phyloP scores from a whole-genome alignment of 306 rosid genomes.

The Vigna unguiculata region DNA sequence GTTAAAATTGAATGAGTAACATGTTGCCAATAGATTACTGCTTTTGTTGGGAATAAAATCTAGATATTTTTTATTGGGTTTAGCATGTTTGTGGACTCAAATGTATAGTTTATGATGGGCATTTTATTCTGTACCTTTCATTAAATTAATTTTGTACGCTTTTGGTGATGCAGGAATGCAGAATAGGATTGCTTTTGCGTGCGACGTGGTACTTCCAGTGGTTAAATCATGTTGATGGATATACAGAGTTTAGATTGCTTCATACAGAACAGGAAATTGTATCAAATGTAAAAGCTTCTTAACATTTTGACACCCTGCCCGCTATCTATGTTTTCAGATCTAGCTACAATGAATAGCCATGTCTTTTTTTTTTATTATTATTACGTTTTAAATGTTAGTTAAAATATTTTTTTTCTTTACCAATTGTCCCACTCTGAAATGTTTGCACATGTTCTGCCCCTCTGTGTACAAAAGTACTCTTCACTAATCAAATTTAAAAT shows the following conservation, averaged over 20 bases:
- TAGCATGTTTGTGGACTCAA: constrained; percentile 9
- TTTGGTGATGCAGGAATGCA: constrained; percentile 48
- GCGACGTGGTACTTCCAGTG: constrained; percentile 27
- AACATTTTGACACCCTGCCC: constrained; percentile 42
- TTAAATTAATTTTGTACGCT: constrained; percentile 8
- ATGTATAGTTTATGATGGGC: neutral
- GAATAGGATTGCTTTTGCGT: constrained; percentile 18
- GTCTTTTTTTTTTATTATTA: neutral
- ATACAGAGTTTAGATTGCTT: constrained; percentile 35
- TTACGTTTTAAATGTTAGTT: neutral
- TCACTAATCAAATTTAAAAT: too few species aligned
- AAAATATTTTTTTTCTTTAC: neutral
- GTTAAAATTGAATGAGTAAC: constrained; percentile 17
- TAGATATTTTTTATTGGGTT: neutral
- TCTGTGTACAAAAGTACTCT: neutral
- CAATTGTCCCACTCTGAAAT: neutral
- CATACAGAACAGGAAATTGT: constrained; percentile 14
- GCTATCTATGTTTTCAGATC: neutral
- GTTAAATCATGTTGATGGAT: constrained; percentile 33
- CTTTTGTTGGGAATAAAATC: neutral
- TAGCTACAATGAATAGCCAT: constrained; percentile 6
- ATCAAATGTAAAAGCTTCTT: constrained; percentile 39
- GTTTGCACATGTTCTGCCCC: neutral
- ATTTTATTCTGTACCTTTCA: neutral
- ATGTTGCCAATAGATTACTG: constrained; percentile 30